Conservation (phyloP, 1,139 yeast species). For the Nadsonia starkeyi-henricii region DNA sequence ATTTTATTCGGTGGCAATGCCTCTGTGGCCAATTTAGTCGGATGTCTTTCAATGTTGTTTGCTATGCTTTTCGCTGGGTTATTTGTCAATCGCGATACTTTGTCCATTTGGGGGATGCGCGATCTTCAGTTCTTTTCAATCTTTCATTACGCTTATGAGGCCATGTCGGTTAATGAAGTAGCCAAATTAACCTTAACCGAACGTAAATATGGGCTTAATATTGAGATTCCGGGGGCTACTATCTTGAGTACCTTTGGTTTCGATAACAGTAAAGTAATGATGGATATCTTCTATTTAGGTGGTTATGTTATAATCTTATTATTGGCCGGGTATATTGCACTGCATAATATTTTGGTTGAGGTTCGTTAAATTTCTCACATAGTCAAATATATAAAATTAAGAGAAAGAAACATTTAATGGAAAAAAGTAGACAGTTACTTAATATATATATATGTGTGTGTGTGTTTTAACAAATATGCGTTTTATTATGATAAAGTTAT, state of each 20-base stretch:
- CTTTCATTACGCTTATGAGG: conserved; percentile 92
- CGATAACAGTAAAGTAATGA: conserved; percentile 58
- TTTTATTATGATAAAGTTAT: too few relatives aligned
- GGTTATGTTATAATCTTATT: conserved; percentile 36
- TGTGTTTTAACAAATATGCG: too few relatives aligned
- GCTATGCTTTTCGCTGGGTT: conserved; percentile 86
- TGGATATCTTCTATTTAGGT: conserved; percentile 44
- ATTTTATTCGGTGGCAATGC: conserved; percentile 64
- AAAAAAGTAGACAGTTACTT: too few relatives aligned
- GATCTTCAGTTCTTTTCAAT: conserved; percentile 64
- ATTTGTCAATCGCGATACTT: conserved; percentile 68
- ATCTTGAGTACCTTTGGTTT: conserved; percentile 91
- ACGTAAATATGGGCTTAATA: conserved; percentile 80
- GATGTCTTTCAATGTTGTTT: conserved; percentile 69
- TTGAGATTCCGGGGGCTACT: conserved; percentile 98
- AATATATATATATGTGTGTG: too few relatives aligned
- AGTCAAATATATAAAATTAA: too few relatives aligned
- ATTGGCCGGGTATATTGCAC: conserved; percentile 55
- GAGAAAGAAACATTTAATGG: too few relatives aligned
- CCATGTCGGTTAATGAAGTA: conserved; percentile 87
- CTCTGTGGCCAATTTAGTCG: conserved; percentile 85
- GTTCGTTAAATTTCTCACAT: too few relatives aligned
- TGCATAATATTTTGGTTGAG: conserved; percentile 64
- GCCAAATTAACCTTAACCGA: conserved; percentile 72
- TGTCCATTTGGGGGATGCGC: conserved; percentile 42